phyloP scores from a whole-genome alignment of 208 protist species.

The Crithidia expoeki region DNA sequence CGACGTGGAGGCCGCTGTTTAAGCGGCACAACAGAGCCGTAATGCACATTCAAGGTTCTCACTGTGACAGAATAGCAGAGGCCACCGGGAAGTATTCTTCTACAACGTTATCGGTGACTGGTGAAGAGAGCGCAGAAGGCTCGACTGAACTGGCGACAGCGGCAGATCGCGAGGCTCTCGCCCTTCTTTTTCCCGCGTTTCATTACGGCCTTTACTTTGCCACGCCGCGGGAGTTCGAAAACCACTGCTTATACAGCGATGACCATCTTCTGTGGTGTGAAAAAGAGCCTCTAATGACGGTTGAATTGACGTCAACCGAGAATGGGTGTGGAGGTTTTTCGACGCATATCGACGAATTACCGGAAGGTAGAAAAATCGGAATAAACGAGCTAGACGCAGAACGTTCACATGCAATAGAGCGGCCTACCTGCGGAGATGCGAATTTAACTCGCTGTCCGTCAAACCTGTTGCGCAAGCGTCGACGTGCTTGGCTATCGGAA shows the following conservation, averaged over 20 bases:
- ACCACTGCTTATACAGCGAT: slow-evolving; percentile 57
- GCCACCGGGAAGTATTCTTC: not conserved
- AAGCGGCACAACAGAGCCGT: not conserved
- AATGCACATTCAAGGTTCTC: not conserved
- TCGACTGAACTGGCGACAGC: not conserved
- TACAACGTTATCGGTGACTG: not conserved
- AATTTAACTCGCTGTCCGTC: not conserved
- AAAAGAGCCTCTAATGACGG: slow-evolving; percentile 47
- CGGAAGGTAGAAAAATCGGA: not conserved
- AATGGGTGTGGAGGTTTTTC: not conserved
- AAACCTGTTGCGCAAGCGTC: slow-evolving; percentile 16
- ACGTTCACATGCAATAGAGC: not conserved
- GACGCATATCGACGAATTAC: too few relatives aligned
- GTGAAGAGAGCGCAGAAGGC: not conserved
- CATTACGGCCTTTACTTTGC: slow-evolving; percentile 61
- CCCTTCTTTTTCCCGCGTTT: slow-evolving; percentile 64
- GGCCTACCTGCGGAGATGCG: not conserved
- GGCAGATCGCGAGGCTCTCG: slow-evolving; percentile 58
- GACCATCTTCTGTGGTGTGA: slow-evolving; percentile 74
- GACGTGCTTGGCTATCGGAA: not conserved
- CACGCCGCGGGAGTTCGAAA: slow-evolving; percentile 45
- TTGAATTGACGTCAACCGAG: slow-evolving; percentile 17
- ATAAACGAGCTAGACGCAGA: not conserved
- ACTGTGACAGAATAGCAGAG: not conserved
- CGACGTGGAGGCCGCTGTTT: slow-evolving; percentile 11